Base-by-base conservation (phyloP, 139 green algal species). In the Picochlorum sp. region DNA sequence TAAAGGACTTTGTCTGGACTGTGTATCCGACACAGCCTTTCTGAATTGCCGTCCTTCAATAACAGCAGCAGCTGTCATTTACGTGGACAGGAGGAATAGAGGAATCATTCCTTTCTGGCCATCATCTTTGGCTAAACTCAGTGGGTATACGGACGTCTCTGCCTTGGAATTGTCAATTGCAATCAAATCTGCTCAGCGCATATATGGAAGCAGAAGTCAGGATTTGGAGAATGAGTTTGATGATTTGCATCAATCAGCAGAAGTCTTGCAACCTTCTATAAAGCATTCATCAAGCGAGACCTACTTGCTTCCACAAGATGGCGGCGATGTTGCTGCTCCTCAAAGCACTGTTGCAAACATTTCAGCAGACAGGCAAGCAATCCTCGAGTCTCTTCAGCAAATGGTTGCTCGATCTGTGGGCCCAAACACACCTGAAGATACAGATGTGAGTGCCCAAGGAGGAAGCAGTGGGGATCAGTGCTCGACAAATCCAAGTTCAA, bases 41-140 rank as follows among this genome's bases (percentile, higher is more conserved):
- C 78, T 94, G 24, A 94, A 94, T 75, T 94, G 85, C 78, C 69
- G 86, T 4, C 86, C 86, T 18, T 86, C 74, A n/a, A 80, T 92
- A 3, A 85, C 92, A 2, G 86, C 85, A 2, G 86, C 86, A 0
- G 85, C 86, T 6, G 59, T 93, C 30, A 68, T 93, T 55, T 93
- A 92, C 47, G 79, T 81, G 9, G 86, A 93, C 70, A 72, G 86
- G 3, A 80, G 86, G 23, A 50, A 73, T 18, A 81, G 85, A 13
- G 86, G 86, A 18, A 75, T 86, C 30, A 86, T 94, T 49, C 86
- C 86, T 21, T 94, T 90, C 67, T 94, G 86, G 86, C 86, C 86
- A 41, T 81, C 76, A 55, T 86, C 85, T 73, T 75, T 94, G 45
- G 81, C 86, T 21, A 90, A 87, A 63, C 67, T 94, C 8, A 92